These are phyloP conservation scores for Fonsecaea pugnacius DNA, from an alignment of 2,329 filamentous ascomycete species.

Conservation along the genomic window DNA sequence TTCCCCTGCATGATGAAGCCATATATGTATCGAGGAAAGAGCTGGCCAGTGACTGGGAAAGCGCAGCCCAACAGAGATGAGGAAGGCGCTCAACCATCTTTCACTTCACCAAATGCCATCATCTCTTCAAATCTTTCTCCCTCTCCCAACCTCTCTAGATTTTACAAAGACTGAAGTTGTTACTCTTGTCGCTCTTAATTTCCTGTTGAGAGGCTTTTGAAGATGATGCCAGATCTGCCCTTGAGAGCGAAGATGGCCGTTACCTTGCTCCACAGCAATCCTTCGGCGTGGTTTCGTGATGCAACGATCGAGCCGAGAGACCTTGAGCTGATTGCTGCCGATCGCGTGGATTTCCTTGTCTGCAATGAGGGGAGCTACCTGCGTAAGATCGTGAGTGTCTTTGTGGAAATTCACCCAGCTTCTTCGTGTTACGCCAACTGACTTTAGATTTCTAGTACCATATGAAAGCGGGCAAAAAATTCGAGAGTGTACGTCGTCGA, in stretches of 20 bases:
- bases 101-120: background rate
- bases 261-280: background rate
- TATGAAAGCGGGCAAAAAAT: conserved; percentile 6
- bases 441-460: conserved; percentile 5
- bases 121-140: background rate
- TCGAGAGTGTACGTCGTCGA: background rate
- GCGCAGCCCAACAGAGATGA: too few relatives aligned
- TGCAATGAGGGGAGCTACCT: conserved; percentile 10
- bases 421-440: background rate
- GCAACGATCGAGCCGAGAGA: conserved; percentile 12
- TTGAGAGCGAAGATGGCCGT: background rate
- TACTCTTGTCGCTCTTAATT: background rate
- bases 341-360: conserved; percentile 6
- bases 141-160: background rate
- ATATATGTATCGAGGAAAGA: too few relatives aligned
- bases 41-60: too few relatives aligned
- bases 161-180: background rate
- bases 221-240: background rate
- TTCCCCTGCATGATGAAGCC: too few relatives aligned
- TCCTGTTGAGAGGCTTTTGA: background rate
- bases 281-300: conserved; percentile 13
- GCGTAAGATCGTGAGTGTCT: conserved; percentile 15
- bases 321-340: background rate
- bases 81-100: too few relatives aligned
- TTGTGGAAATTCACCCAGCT: background rate